These are phyloP conservation scores for Scheffersomyces lignicola DNA, from an alignment of 1,139 yeast species.

Conservation along the genomic window DNA sequence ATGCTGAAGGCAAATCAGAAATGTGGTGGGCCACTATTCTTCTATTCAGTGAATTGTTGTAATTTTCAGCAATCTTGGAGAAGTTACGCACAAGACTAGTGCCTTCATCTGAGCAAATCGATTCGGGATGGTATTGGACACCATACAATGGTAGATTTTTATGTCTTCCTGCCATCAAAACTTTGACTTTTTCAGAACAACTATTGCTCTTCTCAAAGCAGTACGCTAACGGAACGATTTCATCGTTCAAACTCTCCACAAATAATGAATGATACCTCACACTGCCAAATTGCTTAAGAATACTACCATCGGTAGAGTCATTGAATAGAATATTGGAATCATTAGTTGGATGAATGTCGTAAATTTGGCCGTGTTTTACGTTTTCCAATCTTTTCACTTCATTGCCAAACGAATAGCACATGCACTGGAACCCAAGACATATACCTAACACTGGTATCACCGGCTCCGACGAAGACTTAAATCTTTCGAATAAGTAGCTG, in stretches of 20 bases:
- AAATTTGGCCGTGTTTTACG: conserved; percentile 87
- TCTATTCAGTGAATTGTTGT: conserved; percentile 25
- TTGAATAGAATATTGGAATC: conserved; percentile 29
- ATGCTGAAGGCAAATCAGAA: conserved; percentile 6
- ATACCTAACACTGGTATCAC: conserved; percentile 80
- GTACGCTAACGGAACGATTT: conserved; percentile 57
- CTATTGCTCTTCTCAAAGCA: conserved; percentile 37
- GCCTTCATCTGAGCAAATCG: conserved; percentile 80
- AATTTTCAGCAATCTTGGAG: conserved; percentile 49
- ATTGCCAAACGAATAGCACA: conserved; percentile 70
- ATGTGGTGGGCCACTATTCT: conserved; percentile 6
- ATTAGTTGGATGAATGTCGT: conserved; percentile 41
- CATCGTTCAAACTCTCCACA: conserved; percentile 38
- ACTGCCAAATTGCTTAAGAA: conserved; percentile 50
- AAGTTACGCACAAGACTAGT: conserved; percentile 60
- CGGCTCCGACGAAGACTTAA: conserved; percentile 14
- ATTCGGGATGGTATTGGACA: conserved; percentile 97
- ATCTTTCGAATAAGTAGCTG: conserved; percentile 46
- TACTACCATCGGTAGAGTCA: conserved; percentile 21
- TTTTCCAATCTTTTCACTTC: conserved; percentile 50
- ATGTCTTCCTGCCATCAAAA: conserved; percentile 82
- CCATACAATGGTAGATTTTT: conserved; percentile 71
- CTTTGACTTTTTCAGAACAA: conserved; percentile 25
- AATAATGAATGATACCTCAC: conserved; percentile 89
- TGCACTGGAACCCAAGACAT: conserved; percentile 88